These are phyloP conservation scores for Saturnispora sekii DNA, from an alignment of 805 yeast genomes.

Conservation along the genomic window DNA sequence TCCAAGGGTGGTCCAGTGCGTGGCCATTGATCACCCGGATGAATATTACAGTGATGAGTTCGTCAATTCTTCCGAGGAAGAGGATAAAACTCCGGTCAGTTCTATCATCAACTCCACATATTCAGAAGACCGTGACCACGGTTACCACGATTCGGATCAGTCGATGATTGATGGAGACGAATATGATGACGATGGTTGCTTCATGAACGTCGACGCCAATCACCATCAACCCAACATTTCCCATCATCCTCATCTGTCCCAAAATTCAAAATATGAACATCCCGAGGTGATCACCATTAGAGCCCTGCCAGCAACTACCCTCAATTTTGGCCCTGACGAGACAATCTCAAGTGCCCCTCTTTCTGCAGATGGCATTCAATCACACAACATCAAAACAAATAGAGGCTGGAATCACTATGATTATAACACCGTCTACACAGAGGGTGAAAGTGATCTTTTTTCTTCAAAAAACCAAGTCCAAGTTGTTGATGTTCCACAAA, in stretches of 20 bases:
- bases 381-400: conserved; percentile 63
- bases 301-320: conserved; percentile 73
- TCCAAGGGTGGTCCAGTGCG: conserved; percentile 91
- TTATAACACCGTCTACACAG: conserved; percentile 63
- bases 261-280: not conserved
- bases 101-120: conserved; percentile 8
- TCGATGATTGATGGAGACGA: no score
- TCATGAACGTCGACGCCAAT: not conserved
- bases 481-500: conserved; percentile 33
- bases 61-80: conserved; percentile 15
- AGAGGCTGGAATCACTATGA: conserved; percentile 74
- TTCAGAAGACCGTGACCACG: conserved; percentile 12
- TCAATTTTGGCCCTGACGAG: conserved; percentile 62
- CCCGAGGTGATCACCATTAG: conserved; percentile 48
- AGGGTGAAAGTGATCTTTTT: conserved; percentile 28
- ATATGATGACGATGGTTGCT: conserved; percentile 15
- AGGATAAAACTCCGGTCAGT: conserved; percentile 14
- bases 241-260: conserved; percentile 20
- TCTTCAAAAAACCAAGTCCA: conserved; percentile 18
- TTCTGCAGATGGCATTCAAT: conserved; percentile 30
- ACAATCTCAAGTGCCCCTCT: conserved; percentile 34
- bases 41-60: conserved; percentile 9
- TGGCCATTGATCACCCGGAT: conserved; percentile 45
- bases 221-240: conserved; percentile 15
- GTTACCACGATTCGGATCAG: conserved; percentile 9